A percentile compares a stretch with the other conserved stretches of the same genome.
Evolutionary conservation across 1,284 basidiomycete genomes (phyloP).

Genomic region (Ceratobasidium sp.): DNA sequence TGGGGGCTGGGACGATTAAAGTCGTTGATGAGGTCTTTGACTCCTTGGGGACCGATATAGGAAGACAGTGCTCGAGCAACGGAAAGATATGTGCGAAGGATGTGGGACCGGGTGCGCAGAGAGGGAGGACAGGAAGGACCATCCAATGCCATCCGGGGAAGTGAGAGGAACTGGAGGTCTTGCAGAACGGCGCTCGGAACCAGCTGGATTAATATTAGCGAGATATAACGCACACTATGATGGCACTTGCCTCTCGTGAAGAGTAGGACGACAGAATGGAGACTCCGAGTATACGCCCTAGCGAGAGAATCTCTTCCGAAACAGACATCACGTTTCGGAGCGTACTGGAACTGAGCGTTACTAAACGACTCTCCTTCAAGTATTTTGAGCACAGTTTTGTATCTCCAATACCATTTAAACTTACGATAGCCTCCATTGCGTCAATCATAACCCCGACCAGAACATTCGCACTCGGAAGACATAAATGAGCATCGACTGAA

Average conservation of each 20-base stretch:
- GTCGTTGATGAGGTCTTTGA: constrained; percentile 13
- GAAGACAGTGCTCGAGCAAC: neutral
- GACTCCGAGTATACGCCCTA: constrained; percentile 15
- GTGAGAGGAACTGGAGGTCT: constrained; percentile 10
- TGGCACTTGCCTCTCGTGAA: neutral
- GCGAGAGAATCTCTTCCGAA: constrained; percentile 10
- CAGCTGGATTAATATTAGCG: neutral
- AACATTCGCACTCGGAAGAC: constrained; percentile 28
- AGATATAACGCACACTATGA: neutral
- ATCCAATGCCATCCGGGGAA: neutral
- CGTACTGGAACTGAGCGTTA: constrained; percentile 3
- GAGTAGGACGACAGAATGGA: neutral
- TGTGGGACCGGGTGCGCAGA: neutral
- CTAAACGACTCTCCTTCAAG: neutral
- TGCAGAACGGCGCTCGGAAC: constrained; percentile 8
- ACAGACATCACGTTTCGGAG: constrained; percentile 28
- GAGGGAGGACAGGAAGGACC: neutral
- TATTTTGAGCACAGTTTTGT: neutral
- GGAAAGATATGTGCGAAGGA: constrained; percentile 22
- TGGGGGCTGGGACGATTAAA: neutral
- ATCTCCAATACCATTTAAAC: neutral
- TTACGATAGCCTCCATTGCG: constrained; percentile 16
- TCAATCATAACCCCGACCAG: constrained; percentile 29
- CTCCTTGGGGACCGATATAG: constrained; percentile 18
- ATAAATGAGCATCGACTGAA: constrained; percentile 13